These are phyloP conservation scores for Acanthamoeba castellanii DNA, from an alignment of 208 protist genomes.

Conservation along the genomic window DNA sequence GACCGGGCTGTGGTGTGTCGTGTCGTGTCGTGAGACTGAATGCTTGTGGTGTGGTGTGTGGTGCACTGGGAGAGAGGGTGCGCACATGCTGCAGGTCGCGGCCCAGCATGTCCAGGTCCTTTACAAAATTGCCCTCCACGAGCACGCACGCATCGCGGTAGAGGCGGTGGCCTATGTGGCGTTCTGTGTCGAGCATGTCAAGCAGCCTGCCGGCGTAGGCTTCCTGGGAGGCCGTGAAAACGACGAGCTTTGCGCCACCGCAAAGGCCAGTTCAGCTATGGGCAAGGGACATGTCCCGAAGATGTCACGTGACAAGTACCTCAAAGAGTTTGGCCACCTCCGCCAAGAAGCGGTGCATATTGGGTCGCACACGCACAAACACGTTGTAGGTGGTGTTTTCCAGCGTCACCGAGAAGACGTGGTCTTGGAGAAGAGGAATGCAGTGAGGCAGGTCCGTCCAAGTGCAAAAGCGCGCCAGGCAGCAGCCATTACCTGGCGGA, in stretches of 20 bases:
- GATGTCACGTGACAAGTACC: constrained; percentile 47
- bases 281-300: neutral
- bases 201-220: constrained; percentile 88
- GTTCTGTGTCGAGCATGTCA: constrained; percentile 86
- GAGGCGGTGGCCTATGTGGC: constrained; percentile 68
- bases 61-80: neutral
- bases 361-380: constrained; percentile 75
- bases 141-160: constrained; percentile 67
- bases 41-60: too few relatives aligned
- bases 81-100: constrained; percentile 81
- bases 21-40: too few relatives aligned
- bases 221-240: constrained; percentile 89
- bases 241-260: constrained; percentile 73
- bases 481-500: neutral
- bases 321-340: constrained; percentile 84
- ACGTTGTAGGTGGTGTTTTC: constrained; percentile 64
- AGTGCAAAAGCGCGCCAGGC: too few relatives aligned
- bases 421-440: neutral
- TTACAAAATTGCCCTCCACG: constrained; percentile 87
- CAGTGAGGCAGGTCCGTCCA: too few relatives aligned
- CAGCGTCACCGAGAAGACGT: constrained; percentile 46
- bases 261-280: neutral
- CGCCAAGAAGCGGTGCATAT: constrained; percentile 82
- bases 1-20: too few relatives aligned
- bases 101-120: constrained; percentile 87